A percentile compares a stretch with the other conserved stretches of the same genome.
phyloP scores from a whole-genome alignment of 257 asterid genomes.

The Misopates orontium region DNA sequence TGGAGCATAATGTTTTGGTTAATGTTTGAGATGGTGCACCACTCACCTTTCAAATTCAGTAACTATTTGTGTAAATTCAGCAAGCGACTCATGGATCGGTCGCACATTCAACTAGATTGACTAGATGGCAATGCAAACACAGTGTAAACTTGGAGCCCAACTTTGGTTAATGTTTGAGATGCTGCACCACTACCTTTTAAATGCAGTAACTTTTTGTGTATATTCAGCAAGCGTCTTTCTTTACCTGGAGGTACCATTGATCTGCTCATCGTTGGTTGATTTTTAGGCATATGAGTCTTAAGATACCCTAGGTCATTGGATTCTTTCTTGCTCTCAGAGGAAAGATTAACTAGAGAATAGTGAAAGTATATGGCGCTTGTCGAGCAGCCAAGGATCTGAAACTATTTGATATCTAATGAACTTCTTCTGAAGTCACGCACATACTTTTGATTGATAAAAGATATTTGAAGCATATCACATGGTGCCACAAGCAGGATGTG shows the following conservation, averaged over 20 bases:
- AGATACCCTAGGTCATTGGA: no score
- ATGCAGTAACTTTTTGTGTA: no score
- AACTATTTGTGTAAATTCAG: no score
- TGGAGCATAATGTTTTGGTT: neutral
- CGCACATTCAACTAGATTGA: neutral
- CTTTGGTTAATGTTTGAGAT: neutral
- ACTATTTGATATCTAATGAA: neutral
- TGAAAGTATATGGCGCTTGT: no score
- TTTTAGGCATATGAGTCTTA: neutral
- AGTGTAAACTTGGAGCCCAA: neutral
- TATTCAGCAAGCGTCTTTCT: no score
- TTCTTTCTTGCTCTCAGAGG: no score
- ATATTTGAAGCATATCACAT: neutral
- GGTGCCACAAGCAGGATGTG: neutral
- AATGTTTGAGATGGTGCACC: neutral
- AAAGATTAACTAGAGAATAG: no score
- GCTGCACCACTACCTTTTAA: no score
- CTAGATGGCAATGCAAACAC: slow-evolving; percentile 12
- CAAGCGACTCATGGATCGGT: no score
- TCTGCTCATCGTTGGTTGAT: neutral
- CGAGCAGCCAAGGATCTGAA: no score
- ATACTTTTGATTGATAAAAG: neutral
- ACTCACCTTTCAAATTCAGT: no score
- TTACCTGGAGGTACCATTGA: no score
- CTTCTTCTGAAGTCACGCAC: neutral